Evolutionary conservation across 768 basidiomycete genomes (phyloP), one percentile per base, ranked within the genome.

Genomic region (Termitomyces sp.): DNA sequence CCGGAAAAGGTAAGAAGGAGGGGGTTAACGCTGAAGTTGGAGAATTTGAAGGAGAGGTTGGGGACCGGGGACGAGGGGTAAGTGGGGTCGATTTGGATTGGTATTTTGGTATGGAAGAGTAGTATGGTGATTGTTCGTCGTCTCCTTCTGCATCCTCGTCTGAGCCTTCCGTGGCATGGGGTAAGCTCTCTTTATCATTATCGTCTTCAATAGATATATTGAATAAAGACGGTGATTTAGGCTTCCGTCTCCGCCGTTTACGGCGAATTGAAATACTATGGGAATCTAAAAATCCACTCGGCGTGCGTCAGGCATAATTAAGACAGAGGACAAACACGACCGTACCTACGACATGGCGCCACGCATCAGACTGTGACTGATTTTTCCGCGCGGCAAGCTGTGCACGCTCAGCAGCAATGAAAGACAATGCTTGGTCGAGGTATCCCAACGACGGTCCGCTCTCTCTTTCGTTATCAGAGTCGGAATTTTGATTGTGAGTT

Each of bases 391-490:
- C 85, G 43, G 74, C 78, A 60, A 82, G 76, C 59, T 78, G 76
- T 35, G 81, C 82, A 54, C 87, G 76, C 66, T 91, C 89, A 10
- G 81, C 82, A 42, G 85, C 86, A 49, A 91, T 76, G 58, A 90
- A 92, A n/a, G 79, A 81, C 14, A 92, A 75, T 0, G 86, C 88
- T 57, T 84, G 83, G 56, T 88, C 88, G 16, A 92, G 77, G 52
- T 81, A 80, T 0, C 90, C 90, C 14, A 92, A 70, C 3, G 86
- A 89, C 0, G 90, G 89, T 45, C 81, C 76, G 21, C 76, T 74
- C 2, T 63, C 58, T 27, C 62, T 67, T 51, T 66, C 64, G 17
- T 45, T 16, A 2, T 21, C 42, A 34, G 8, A 19, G 10, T 28
- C 25, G 11, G 19, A 4, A 16, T 39, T n/a, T 5, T 1, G 23